Evolutionary conservation across 2,329 filamentous ascomycete genomes (phyloP).

Genomic region (Trichoderma hamatum): DNA sequence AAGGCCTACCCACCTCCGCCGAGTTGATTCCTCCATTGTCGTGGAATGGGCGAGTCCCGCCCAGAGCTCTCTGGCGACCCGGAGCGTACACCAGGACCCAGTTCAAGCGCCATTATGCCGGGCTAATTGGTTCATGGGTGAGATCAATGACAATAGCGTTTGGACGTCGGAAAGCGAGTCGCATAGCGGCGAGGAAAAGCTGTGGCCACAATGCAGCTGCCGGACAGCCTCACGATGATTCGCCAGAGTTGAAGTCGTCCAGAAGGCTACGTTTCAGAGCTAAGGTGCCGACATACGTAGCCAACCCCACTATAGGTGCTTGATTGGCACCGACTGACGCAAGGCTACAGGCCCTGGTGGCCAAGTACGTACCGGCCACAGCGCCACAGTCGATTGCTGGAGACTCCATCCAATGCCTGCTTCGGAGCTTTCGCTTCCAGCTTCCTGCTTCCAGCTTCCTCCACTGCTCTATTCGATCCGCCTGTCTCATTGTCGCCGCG

Average conservation of each 20-base stretch:
- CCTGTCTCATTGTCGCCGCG: conserved; percentile 13
- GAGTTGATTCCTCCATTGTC: conserved; percentile 76
- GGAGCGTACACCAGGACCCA: conserved; percentile 58
- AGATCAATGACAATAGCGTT: conserved; percentile 16
- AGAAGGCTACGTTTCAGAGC: conserved; percentile 27
- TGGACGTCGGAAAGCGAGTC: conserved; percentile 11
- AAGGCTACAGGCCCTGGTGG: conserved; percentile 15
- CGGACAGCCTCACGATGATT: conserved; percentile 13
- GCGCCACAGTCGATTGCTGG: conserved; percentile 13
- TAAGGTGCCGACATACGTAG: conserved; percentile 8
- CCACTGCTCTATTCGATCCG: conserved; percentile 1
- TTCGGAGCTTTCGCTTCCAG: not conserved
- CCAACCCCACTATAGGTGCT: conserved; percentile 22
- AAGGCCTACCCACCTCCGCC: conserved; percentile 66
- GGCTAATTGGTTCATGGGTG: conserved; percentile 29
- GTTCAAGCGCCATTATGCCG: conserved; percentile 65
- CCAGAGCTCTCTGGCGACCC: conserved; percentile 83
- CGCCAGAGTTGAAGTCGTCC: conserved; percentile 16
- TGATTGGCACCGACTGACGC: conserved; percentile 15
- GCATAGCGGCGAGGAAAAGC: conserved; percentile 21
- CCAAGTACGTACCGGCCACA: conserved; percentile 7
- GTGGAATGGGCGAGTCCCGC: conserved; percentile 72
- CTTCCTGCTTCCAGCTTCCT: not conserved
- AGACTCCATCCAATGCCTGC: not conserved
- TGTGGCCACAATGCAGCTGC: conserved; percentile 6